Conservation (phyloP, 768 basidiomycete genomes). For the Russula earlei region DNA sequence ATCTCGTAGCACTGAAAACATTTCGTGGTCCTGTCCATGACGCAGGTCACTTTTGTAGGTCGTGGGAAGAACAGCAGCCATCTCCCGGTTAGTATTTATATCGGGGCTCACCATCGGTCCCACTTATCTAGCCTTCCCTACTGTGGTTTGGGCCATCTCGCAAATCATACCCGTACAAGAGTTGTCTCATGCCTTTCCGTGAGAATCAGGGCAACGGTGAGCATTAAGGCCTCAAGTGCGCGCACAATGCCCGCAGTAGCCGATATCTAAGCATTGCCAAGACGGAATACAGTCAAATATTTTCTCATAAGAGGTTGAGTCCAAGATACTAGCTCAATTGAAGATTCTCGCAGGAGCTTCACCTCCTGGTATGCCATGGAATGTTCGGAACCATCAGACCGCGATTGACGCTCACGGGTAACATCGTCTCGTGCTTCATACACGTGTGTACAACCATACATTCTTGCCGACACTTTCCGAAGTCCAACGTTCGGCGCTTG, state of each 20-base stretch:
- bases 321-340: not conserved
- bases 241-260: not conserved
- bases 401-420: not conserved
- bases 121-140: not conserved
- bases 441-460: not conserved
- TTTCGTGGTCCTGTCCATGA: not conserved
- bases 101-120: not conserved
- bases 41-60: not conserved
- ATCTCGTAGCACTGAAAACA: not conserved
- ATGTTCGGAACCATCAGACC: not conserved
- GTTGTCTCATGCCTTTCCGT: not conserved
- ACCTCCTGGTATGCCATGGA: not conserved
- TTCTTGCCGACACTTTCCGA: not conserved
- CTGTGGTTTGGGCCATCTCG: not conserved
- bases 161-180: not conserved
- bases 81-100: not conserved
- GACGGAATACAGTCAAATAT: not conserved
- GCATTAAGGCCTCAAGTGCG: not conserved
- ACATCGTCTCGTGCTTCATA: not conserved
- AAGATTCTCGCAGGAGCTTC: not conserved
- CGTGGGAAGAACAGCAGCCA: not conserved
- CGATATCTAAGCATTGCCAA: not conserved
- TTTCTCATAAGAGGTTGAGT: not conserved
- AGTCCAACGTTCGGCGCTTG: not conserved
- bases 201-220: not conserved